Conservation (phyloP, 345 rosid genomes). For the Excoecaria cochinchinensis region DNA sequence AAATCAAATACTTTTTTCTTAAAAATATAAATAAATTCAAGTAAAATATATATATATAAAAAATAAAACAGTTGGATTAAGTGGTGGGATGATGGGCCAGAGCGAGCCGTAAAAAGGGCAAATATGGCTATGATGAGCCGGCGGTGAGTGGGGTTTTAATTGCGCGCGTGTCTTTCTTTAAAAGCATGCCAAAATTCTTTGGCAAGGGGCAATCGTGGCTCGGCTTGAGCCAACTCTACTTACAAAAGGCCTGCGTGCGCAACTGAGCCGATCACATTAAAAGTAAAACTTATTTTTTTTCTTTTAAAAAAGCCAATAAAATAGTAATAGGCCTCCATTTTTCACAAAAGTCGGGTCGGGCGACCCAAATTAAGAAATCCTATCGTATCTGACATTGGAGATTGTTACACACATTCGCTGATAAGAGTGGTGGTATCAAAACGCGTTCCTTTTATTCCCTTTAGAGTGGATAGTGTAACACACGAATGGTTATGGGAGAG, state of each 20-base stretch:
- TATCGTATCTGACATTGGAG: conserved; percentile 3
- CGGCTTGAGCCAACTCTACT: conserved; percentile 14
- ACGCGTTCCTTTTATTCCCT: neutral
- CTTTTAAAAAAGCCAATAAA: neutral
- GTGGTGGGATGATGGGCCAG: conserved; percentile 13
- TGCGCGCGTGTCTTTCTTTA: conserved; percentile 48
- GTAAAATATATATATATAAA: too few relatives aligned
- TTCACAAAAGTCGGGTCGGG: conserved; percentile 1
- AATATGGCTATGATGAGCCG: conserved; percentile 46
- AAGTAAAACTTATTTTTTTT: too few relatives aligned
- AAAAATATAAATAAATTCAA: too few relatives aligned
- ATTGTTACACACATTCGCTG: conserved; percentile 6
- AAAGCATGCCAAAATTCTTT: conserved; percentile 33
- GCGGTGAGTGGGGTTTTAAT: conserved; percentile 47
- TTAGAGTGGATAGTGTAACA: neutral
- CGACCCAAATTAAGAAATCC: conserved; percentile 24
- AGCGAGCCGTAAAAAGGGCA: conserved; percentile 34
- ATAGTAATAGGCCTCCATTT: conserved; percentile 23
- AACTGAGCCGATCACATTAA: neutral
- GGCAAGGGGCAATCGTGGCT: conserved; percentile 24
- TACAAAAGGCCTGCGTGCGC: too few relatives aligned
- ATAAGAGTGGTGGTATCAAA: neutral
- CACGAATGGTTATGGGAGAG: neutral
- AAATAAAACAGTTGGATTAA: too few relatives aligned
- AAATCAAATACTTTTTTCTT: too few relatives aligned